Percentiles rank a stretch among this genome's conserved stretches.
These are phyloP conservation scores for Lasiosphaeris hirsuta DNA, from an alignment of 495 filamentous ascomycete species.

Conservation along the genomic window DNA sequence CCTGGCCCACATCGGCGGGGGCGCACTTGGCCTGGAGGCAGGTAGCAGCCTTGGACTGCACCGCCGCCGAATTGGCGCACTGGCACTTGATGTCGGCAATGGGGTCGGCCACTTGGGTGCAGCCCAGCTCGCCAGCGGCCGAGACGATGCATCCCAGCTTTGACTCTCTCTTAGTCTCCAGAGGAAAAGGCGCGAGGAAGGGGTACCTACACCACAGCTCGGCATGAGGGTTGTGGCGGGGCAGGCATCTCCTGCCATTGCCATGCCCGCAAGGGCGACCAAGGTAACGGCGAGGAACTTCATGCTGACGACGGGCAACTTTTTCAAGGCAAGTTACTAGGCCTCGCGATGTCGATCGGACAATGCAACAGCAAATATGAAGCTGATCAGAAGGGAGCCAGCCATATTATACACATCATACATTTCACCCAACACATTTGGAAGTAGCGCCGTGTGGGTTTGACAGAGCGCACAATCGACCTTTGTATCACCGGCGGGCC, in stretches of 20 bases:
- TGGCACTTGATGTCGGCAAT: conserved; percentile 2
- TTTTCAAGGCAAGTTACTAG: too few relatives aligned
- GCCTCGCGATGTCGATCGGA: too few relatives aligned
- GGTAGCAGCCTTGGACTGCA: not conserved
- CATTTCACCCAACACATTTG: too few relatives aligned
- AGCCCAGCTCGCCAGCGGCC: not conserved
- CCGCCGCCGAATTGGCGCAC: not conserved
- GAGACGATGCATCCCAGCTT: not conserved
- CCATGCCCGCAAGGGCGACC: too few relatives aligned
- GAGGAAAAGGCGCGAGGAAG: not conserved
- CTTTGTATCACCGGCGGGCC: too few relatives aligned
- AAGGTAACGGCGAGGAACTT: too few relatives aligned
- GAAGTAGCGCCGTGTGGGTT: too few relatives aligned
- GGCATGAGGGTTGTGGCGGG: not conserved
- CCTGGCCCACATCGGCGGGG: not conserved
- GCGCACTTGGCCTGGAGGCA: not conserved
- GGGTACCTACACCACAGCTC: not conserved
- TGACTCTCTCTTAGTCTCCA: not conserved
- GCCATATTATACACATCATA: too few relatives aligned
- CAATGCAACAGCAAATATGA: too few relatives aligned
- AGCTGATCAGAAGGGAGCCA: too few relatives aligned
- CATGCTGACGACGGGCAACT: too few relatives aligned
- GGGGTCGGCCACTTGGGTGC: not conserved
- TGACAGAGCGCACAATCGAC: too few relatives aligned
- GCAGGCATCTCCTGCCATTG: not conserved